phyloP scores from a whole-genome alignment of 2,329 filamentous ascomycete species.

The Emmonsiellopsis sp. region DNA sequence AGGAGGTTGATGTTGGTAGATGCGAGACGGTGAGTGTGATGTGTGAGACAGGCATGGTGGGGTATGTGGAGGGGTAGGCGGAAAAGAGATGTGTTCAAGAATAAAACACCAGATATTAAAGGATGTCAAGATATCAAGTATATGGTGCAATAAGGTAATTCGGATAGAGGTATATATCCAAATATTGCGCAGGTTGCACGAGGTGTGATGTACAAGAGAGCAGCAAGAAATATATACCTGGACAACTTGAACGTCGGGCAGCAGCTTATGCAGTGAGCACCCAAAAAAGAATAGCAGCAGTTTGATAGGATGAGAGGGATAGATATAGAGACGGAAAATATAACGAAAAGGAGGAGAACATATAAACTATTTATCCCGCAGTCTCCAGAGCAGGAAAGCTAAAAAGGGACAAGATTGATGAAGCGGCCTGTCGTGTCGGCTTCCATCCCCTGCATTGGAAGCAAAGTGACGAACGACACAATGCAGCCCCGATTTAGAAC shows the following conservation, averaged over 20 bases:
- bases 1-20: slow-evolving; percentile 70
- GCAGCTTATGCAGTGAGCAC: too few species aligned
- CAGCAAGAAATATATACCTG: too few species aligned
- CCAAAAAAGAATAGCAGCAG: not conserved
- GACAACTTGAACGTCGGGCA: too few species aligned
- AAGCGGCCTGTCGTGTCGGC: not conserved
- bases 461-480: not conserved
- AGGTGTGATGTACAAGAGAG: too few species aligned
- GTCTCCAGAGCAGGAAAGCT: not conserved
- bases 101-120: not conserved
- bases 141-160: too few species aligned
- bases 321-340: not conserved
- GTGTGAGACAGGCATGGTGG: slow-evolving; percentile 52
- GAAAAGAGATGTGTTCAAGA: not conserved
- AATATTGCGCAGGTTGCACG: too few species aligned
- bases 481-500: not conserved
- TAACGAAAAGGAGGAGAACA: not conserved
- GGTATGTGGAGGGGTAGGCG: not conserved
- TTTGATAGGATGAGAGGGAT: not conserved
- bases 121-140: not conserved
- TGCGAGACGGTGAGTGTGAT: slow-evolving; percentile 63
- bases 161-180: too few species aligned
- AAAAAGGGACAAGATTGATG: slow-evolving; percentile 2
- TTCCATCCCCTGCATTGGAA: not conserved
- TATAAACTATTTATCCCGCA: slow-evolving; percentile 1